Base-by-base conservation (phyloP, 2,329 filamentous ascomycete species). In the Aspergillus vadensis region DNA sequence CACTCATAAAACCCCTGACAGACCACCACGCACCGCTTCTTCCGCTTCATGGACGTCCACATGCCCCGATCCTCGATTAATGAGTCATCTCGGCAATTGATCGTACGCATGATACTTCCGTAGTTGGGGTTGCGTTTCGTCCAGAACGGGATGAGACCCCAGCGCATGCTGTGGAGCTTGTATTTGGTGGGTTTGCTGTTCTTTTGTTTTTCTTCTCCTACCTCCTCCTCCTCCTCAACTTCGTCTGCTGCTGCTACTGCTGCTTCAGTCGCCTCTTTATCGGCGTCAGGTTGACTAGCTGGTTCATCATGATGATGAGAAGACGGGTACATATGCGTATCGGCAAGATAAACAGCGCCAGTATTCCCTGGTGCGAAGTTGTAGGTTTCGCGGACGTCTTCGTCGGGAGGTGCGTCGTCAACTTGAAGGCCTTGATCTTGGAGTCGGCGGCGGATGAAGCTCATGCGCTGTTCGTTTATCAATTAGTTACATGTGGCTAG, bases 1-100 rank as follows among this genome's bases (percentile, higher is more conserved):
- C 95, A 98, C 76, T 99, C 95, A 71, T 92, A 99, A 76, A 98
- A 99, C 1, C 95, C 95, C 76, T 97, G 90, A 9, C 91, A 92
- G 5, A 97, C 73, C 9, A 98, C 87, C 21, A 98, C 82, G 74
- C 95, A 98, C 30, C 95, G 84, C 78, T 97, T 97, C 67, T 85
- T 86, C 63, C 88, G 87, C 79, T 97, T 97, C 90, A 98, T 96
- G 1, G 85, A 87, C 44, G 86, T 89, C 95, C 95, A 98, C 88
- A 98, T 91, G 10, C 93, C 92, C 5, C 88, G 85, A 8, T 89
- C 83, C 9, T 88, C 85, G 5, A 86, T 82, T 19, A 98, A 80
- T 1, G 91, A 95, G 76, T 98, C 94, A 71, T 94, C 91, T 3
- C 94, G 88, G 74, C 94, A 98, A 77, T 99, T 98, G 76, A 98